A percentile compares a stretch with the other conserved stretches of the same genome.
phyloP scores from a whole-genome alignment of 805 yeast genomes.

The Schizosaccharomyces osmophilus region DNA sequence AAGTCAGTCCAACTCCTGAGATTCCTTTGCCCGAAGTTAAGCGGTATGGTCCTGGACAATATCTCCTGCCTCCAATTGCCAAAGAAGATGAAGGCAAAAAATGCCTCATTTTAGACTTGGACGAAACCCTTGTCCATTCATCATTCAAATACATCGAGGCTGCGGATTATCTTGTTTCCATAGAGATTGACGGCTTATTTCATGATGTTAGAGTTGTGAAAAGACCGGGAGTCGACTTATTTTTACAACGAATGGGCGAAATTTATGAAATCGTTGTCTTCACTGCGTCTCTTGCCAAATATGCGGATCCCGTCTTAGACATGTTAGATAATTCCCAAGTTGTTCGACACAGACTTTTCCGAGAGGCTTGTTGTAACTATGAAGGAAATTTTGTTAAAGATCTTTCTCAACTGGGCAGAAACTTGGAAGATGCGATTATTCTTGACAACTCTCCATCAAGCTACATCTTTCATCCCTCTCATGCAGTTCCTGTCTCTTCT shows the following conservation, averaged over 20 bases:
- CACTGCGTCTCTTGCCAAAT: slow-evolving; percentile 85
- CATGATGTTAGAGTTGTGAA: slow-evolving; percentile 92
- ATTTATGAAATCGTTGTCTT: slow-evolving; percentile 86
- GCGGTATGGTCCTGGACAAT: slow-evolving; percentile 12
- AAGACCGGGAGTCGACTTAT: slow-evolving; percentile 94
- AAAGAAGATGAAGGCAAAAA: slow-evolving; percentile 35
- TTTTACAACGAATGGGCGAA: slow-evolving; percentile 57
- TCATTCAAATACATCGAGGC: slow-evolving; percentile 75
- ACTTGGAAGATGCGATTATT: slow-evolving; percentile 60
- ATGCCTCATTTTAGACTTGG: slow-evolving; percentile 75
- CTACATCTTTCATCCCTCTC: slow-evolving; percentile 93
- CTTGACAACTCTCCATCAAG: slow-evolving; percentile 96
- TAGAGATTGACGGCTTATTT: slow-evolving; percentile 74
- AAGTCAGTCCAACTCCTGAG: not conserved
- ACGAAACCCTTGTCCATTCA: slow-evolving; percentile 89
- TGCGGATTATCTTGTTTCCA: slow-evolving; percentile 93
- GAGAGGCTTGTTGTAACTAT: slow-evolving; percentile 82
- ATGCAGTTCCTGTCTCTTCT: slow-evolving; percentile 85
- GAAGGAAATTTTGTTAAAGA: slow-evolving; percentile 91
- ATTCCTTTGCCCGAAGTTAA: not conserved
- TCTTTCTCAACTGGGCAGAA: slow-evolving; percentile 81
- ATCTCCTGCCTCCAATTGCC: slow-evolving; percentile 32
- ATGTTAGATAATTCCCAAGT: slow-evolving; percentile 52
- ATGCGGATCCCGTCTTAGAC: slow-evolving; percentile 87
- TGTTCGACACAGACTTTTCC: slow-evolving; percentile 73